phyloP scores from a whole-genome alignment of 2,329 filamentous ascomycete species.

The Claviceps quebecensis region DNA sequence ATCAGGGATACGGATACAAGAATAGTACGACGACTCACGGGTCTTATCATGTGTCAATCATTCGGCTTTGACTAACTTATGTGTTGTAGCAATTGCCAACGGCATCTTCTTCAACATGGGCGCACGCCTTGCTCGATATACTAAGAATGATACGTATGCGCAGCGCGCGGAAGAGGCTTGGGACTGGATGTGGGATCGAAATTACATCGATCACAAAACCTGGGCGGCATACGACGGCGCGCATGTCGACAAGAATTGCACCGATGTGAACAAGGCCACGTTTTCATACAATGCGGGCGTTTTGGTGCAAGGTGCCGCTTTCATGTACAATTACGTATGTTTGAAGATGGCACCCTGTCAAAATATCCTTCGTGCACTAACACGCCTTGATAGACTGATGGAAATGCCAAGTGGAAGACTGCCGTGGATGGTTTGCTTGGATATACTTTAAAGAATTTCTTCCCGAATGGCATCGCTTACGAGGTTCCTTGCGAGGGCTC shows the following conservation, averaged over 20 bases:
- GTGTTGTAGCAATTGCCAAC: slow-evolving; percentile 38
- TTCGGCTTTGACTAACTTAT: not conserved
- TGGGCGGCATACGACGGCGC: slow-evolving; percentile 54
- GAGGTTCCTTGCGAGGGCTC: slow-evolving; percentile 57
- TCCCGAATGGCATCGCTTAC: slow-evolving; percentile 43
- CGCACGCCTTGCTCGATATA: slow-evolving; percentile 59
- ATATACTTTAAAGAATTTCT: slow-evolving; percentile 35
- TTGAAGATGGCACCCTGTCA: not conserved
- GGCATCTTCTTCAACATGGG: slow-evolving; percentile 51
- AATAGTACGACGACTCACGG: slow-evolving; percentile 32
- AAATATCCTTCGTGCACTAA: slow-evolving; percentile 7
- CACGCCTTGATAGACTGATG: slow-evolving; percentile 29
- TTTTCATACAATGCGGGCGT: slow-evolving; percentile 55
- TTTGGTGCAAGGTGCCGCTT: slow-evolving; percentile 47
- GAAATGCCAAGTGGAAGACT: slow-evolving; percentile 37
- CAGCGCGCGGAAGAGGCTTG: slow-evolving; percentile 47
- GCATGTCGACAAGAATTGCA: slow-evolving; percentile 44
- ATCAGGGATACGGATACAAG: slow-evolving; percentile 66
- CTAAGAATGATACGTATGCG: slow-evolving; percentile 49
- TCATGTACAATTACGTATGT: slow-evolving; percentile 52
- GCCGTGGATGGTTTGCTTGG: slow-evolving; percentile 42
- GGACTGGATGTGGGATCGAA: slow-evolving; percentile 42
- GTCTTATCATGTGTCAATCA: not conserved
- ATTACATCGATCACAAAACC: slow-evolving; percentile 43
- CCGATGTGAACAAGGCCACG: slow-evolving; percentile 44